Percentiles rank a stretch among this genome's conserved stretches.
These are phyloP conservation scores for Tephrocybe rancida DNA, from an alignment of 768 basidiomycete species.

Conservation along the genomic window DNA sequence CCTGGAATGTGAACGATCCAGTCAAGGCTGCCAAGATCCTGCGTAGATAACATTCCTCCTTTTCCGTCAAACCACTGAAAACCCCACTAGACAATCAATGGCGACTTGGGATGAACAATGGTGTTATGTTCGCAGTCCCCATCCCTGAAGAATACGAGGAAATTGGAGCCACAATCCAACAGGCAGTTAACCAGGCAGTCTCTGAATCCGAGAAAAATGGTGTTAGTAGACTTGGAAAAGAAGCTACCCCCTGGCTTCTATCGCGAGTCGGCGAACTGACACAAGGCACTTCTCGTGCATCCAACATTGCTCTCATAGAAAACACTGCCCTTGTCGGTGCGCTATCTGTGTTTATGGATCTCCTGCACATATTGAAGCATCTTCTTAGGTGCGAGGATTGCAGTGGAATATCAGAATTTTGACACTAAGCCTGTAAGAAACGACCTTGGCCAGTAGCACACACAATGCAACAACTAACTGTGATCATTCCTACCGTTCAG, in stretches of 20 bases:
- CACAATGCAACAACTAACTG: constrained; percentile 2
- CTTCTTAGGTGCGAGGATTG: constrained; percentile 73
- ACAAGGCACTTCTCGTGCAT: constrained; percentile 66
- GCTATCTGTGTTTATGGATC: constrained; percentile 19
- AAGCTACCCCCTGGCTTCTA: constrained; percentile 94
- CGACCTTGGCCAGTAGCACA: constrained; percentile 7
- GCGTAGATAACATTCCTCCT: constrained; percentile 42
- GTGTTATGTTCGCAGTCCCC: constrained; percentile 84
- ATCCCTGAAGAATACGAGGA: constrained; percentile 79
- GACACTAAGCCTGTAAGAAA: constrained; percentile 34
- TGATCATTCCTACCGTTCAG: not conserved
- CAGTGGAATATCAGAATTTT: constrained; percentile 70
- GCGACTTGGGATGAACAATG: constrained; percentile 73
- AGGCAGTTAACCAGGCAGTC: constrained; percentile 83
- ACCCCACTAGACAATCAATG: constrained; percentile 59
- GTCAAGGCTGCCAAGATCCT: constrained; percentile 72
- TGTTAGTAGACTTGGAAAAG: constrained; percentile 79
- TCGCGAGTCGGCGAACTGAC: constrained; percentile 82
- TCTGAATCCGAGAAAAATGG: constrained; percentile 82
- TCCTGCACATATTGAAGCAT: constrained; percentile 2
- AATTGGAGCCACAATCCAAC: constrained; percentile 69
- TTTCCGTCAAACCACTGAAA: not conserved
- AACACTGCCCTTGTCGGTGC: constrained; percentile 86
- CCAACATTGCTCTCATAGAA: constrained; percentile 86
- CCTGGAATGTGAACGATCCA: constrained; percentile 74